These are phyloP conservation scores for Starmerella scarabaei DNA, from an alignment of 805 yeast species.

Conservation along the genomic window DNA sequence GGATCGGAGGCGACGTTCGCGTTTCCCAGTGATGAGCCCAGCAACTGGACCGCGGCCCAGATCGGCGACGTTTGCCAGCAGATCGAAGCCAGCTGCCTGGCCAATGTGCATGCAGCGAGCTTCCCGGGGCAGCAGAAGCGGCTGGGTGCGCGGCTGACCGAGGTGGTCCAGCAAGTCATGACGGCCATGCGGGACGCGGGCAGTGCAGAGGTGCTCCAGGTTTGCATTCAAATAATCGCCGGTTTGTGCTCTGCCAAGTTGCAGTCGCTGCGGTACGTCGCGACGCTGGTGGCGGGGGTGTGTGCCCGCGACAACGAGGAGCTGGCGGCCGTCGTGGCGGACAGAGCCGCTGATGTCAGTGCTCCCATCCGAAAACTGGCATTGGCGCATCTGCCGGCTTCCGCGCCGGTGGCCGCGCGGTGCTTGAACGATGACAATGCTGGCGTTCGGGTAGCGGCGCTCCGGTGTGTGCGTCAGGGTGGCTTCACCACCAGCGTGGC, in stretches of 20 bases:
- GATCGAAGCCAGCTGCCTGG: constrained; percentile 9
- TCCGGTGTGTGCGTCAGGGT: constrained; percentile 1
- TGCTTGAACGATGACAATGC: constrained; percentile 13
- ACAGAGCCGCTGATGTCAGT: constrained; percentile 9
- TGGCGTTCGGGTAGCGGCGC: constrained; percentile 13
- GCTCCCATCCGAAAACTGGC: constrained; percentile 9
- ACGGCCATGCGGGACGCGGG: constrained; percentile 8
- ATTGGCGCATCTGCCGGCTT: not conserved
- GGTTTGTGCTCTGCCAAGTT: constrained; percentile 6
- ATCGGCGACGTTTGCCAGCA: not conserved
- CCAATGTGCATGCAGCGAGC: constrained; percentile 7
- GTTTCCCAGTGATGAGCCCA: constrained; percentile 1
- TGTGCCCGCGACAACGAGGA: not conserved
- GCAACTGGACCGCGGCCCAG: not conserved
- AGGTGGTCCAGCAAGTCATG: constrained; percentile 1
- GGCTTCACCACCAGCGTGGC: not conserved
- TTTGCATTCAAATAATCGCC: constrained; percentile 1
- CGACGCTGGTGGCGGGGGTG: constrained; percentile 1
- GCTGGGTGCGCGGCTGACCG: constrained; percentile 6
- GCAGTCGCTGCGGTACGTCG: constrained; percentile 17
- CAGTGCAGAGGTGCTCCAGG: constrained; percentile 2
- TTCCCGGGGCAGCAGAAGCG: constrained; percentile 10
- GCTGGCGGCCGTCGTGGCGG: not conserved
- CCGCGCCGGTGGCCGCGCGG: not conserved
- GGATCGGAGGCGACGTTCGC: constrained; percentile 11